Conservation (phyloP, 768 basidiomycete genomes). For the Brasilioporus rufonigricans region DNA sequence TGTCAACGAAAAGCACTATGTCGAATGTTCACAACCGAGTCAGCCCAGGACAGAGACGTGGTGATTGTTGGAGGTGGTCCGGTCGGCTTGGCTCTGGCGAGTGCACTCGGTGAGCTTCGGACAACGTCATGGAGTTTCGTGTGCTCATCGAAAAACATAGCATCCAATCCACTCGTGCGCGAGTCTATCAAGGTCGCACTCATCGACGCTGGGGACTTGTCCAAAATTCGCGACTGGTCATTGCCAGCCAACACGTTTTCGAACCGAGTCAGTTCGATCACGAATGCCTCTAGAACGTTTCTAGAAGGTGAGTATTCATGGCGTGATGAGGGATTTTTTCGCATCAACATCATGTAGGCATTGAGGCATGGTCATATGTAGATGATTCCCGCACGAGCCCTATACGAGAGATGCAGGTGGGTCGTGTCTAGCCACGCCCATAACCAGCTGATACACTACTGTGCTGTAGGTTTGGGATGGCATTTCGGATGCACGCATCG, state of each 20-base stretch:
- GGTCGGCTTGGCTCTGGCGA: constrained; percentile 85
- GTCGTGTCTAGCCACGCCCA: constrained; percentile 6
- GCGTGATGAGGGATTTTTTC: background rate
- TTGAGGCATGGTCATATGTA: constrained; percentile 80
- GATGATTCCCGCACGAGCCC: constrained; percentile 64
- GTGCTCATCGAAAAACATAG: constrained; percentile 33
- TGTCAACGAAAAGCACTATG: constrained; percentile 1
- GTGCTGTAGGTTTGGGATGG: constrained; percentile 84
- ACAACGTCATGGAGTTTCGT: background rate
- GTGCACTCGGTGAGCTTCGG: constrained; percentile 68
- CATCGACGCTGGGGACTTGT: constrained; percentile 79
- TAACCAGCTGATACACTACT: background rate
- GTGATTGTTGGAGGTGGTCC: constrained; percentile 96
- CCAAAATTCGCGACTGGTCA: constrained; percentile 65
- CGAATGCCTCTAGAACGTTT: constrained; percentile 67
- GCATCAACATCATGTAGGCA: constrained; percentile 44
- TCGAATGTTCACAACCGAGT: constrained; percentile 19
- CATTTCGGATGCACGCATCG: constrained; percentile 73
- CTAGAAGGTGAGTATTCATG: constrained; percentile 49
- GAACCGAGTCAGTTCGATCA: constrained; percentile 86
- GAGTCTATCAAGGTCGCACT: constrained; percentile 62
- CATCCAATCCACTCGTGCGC: constrained; percentile 49
- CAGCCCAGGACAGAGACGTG: constrained; percentile 66
- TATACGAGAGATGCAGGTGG: constrained; percentile 83
- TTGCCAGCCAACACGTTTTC: constrained; percentile 56